A percentile compares a stretch with the other conserved stretches of the same genome.
Conservation (phyloP, 352 stramenopile species). For the Phytophthora crassamura region DNA sequence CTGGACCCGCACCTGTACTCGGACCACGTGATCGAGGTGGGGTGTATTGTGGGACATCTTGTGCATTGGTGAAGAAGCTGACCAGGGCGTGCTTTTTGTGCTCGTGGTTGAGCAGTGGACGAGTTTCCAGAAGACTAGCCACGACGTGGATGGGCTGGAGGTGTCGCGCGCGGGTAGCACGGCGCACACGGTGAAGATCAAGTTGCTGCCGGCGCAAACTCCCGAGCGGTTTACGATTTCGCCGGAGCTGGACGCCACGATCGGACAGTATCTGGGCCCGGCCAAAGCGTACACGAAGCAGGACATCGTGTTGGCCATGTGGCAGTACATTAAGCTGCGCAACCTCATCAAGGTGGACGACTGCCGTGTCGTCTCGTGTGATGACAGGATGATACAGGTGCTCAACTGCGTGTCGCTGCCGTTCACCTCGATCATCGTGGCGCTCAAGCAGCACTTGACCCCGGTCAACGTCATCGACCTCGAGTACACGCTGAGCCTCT, state of each 20-base stretch:
- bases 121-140: conserved; percentile 74
- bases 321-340: conserved; percentile 79
- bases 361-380: conserved; percentile 73
- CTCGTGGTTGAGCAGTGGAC: conserved; percentile 58
- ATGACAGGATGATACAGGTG: conserved; percentile 55
- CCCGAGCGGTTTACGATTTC: conserved; percentile 72
- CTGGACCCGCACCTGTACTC: conserved; percentile 72
- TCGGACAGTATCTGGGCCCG: conserved; percentile 48
- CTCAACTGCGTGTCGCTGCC: conserved; percentile 75
- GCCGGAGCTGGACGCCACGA: conserved; percentile 42
- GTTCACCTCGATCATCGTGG: conserved; percentile 73
- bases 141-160: conserved; percentile 68
- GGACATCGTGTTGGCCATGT: conserved; percentile 76
- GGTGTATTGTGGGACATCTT: neutral
- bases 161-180: conserved; percentile 56
- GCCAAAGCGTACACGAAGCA: conserved; percentile 71
- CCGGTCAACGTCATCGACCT: conserved; percentile 58
- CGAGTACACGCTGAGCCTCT: conserved; percentile 68
- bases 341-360: conserved; percentile 87
- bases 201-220: conserved; percentile 62
- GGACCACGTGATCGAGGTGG: conserved; percentile 72
- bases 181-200: conserved; percentile 70
- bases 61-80: neutral
- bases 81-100: neutral
- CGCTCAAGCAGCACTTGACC: conserved; percentile 70